These are phyloP conservation scores for Auricularia sp. DNA, from an alignment of 768 basidiomycete species.

Conservation along the genomic window DNA sequence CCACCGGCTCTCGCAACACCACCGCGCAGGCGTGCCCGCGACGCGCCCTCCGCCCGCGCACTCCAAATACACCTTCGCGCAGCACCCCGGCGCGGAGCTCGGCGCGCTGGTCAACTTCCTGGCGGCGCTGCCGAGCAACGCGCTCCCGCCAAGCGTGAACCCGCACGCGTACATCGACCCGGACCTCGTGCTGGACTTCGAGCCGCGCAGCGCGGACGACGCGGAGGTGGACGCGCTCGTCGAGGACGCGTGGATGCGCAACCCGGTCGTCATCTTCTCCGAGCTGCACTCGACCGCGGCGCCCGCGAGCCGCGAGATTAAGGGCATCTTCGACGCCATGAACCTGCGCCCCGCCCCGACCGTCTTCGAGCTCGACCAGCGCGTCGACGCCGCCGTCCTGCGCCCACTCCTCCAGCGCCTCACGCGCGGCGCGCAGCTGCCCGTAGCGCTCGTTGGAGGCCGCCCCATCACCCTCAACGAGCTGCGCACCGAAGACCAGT, in stretches of 20 bases:
- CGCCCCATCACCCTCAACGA: slow-evolving; percentile 39
- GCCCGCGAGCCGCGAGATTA: slow-evolving; percentile 55
- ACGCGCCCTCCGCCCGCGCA: background rate
- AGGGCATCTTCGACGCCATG: slow-evolving; percentile 43
- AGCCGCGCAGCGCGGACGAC: slow-evolving; percentile 45
- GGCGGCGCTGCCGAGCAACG: slow-evolving; percentile 62
- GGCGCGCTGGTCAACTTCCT: slow-evolving; percentile 68
- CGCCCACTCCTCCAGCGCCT: slow-evolving; percentile 52
- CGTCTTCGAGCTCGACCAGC: slow-evolving; percentile 61
- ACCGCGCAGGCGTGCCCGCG: background rate
- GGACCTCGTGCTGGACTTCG: slow-evolving; percentile 73
- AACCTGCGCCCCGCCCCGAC: slow-evolving; percentile 53
- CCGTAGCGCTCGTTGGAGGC: slow-evolving; percentile 66
- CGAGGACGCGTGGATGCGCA: slow-evolving; percentile 56
- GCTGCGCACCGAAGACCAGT: slow-evolving; percentile 40
- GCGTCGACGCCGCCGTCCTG: slow-evolving; percentile 60
- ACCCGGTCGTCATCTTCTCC: slow-evolving; percentile 67
- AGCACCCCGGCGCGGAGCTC: slow-evolving; percentile 46
- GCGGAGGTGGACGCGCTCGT: slow-evolving; percentile 48
- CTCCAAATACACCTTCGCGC: background rate
- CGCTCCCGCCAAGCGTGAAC: slow-evolving; percentile 57
- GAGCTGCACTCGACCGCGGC: slow-evolving; percentile 40
- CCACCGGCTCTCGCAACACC: background rate
- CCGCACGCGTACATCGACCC: slow-evolving; percentile 62
- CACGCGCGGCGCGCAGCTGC: slow-evolving; percentile 43